A percentile compares a stretch with the other conserved stretches of the same genome.
These are phyloP conservation scores for Hyphopichia homilentoma DNA, from an alignment of 805 yeast genomes.

Conservation along the genomic window DNA sequence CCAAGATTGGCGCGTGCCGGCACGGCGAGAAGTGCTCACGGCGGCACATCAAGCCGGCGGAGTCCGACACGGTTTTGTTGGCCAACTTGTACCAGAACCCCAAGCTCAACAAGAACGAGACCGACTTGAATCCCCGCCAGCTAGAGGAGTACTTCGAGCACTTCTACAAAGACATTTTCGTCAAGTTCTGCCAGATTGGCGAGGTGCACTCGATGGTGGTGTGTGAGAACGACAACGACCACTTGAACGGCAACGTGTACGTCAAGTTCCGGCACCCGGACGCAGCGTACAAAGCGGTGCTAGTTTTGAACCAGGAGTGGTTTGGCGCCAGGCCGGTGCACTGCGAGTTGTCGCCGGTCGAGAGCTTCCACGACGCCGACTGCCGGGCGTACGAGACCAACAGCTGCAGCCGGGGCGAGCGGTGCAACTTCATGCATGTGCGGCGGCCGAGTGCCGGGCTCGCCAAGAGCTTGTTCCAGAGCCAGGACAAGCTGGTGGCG, in stretches of 20 bases:
- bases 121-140: constrained; percentile 29
- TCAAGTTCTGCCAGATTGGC: constrained; percentile 52
- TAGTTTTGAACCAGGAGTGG: constrained; percentile 75
- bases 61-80: constrained; percentile 62
- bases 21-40: constrained; percentile 88
- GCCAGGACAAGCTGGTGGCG: constrained; percentile 32
- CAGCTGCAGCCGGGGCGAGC: constrained; percentile 72
- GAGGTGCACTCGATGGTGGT: constrained; percentile 61
- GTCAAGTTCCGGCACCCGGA: constrained; percentile 53
- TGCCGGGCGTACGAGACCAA: constrained; percentile 68
- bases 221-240: constrained; percentile 80
- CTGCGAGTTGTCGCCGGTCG: constrained; percentile 75
- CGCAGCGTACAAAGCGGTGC: constrained; percentile 59
- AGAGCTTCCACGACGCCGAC: constrained; percentile 63
- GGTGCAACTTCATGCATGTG: constrained; percentile 85
- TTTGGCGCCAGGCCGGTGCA: constrained; percentile 73
- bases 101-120: constrained; percentile 32
- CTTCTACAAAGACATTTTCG: constrained; percentile 68
- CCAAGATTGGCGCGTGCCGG: constrained; percentile 87
- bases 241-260: constrained; percentile 83
- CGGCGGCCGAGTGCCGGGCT: constrained; percentile 49
- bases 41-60: constrained; percentile 61
- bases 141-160: constrained; percentile 51
- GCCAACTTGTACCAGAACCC: constrained; percentile 66
- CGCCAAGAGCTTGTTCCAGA: constrained; percentile 33